These are phyloP conservation scores for Brassica carinata DNA, from an alignment of 345 rosid genomes.

Conservation along the genomic window DNA sequence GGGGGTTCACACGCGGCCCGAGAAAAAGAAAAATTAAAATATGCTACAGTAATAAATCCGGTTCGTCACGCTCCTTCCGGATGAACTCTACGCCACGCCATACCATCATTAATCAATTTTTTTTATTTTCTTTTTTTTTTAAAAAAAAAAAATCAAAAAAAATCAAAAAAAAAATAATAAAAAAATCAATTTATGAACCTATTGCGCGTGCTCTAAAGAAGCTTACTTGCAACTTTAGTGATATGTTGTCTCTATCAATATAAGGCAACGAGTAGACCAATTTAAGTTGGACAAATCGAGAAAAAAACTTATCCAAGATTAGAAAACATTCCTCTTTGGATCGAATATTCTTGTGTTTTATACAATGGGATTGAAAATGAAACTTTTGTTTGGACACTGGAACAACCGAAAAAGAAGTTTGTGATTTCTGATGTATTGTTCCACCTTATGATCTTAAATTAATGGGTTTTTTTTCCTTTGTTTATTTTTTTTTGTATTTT, in stretches of 20 bases:
- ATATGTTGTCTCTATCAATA: conserved; percentile 19
- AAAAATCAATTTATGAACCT: too few relatives aligned
- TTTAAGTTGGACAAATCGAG: conserved; percentile 14
- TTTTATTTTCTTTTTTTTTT: too few relatives aligned
- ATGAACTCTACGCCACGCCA: too few relatives aligned
- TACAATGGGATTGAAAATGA: not conserved
- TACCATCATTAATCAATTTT: too few relatives aligned
- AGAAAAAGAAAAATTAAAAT: too few relatives aligned
- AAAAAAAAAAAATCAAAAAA: too few relatives aligned
- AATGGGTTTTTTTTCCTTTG: not conserved
- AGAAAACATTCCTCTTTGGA: not conserved
- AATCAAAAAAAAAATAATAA: too few relatives aligned
- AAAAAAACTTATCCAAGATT: conserved; percentile 15
- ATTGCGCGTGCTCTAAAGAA: too few relatives aligned
- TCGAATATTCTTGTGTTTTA: conserved; percentile 32
- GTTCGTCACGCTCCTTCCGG: too few relatives aligned
- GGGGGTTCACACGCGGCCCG: too few relatives aligned
- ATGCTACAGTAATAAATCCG: too few relatives aligned
- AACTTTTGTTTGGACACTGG: not conserved
- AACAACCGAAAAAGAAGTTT: conserved; percentile 25
- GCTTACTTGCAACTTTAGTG: not conserved
- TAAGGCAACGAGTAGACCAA: conserved; percentile 23
- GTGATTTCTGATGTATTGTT: conserved; percentile 9
- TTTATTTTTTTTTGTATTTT: not conserved
- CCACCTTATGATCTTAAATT: not conserved